Percentiles rank a stretch among this genome's conserved stretches.
Conservation (phyloP, 352 stramenopile species). For the Phytophthora quininea region DNA sequence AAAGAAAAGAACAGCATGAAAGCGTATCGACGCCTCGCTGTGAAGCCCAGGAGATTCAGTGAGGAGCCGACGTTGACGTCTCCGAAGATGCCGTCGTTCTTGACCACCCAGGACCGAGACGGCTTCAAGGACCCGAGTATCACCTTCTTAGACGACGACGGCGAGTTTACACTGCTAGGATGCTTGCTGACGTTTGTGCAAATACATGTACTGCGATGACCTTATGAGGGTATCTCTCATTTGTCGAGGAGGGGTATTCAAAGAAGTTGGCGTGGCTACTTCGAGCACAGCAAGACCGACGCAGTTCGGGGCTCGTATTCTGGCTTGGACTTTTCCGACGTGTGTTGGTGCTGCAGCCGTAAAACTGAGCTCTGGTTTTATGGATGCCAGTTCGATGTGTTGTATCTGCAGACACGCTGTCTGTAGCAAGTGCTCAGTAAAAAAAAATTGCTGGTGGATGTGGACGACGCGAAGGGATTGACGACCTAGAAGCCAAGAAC, state of each 20-base stretch:
- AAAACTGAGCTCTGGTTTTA: slow-evolving; percentile 16
- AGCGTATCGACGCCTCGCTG: slow-evolving; percentile 40
- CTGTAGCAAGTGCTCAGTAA: slow-evolving; percentile 49
- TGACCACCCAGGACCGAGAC: too few relatives aligned
- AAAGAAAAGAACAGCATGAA: slow-evolving; percentile 54
- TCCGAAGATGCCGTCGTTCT: slow-evolving; percentile 26
- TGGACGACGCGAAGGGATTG: slow-evolving; percentile 2
- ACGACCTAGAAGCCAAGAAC: too few relatives aligned
- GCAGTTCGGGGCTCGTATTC: not conserved
- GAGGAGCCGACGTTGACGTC: slow-evolving; percentile 33
- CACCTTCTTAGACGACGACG: too few relatives aligned
- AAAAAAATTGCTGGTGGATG: slow-evolving; percentile 58
- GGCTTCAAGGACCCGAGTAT: too few relatives aligned
- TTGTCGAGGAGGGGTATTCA: slow-evolving; percentile 49
- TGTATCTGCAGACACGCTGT: slow-evolving; percentile 51
- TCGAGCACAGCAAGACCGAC: slow-evolving; percentile 21
- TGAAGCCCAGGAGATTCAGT: slow-evolving; percentile 12
- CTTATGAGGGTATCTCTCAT: slow-evolving; percentile 16
- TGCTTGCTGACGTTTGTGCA: slow-evolving; percentile 31
- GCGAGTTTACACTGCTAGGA: slow-evolving; percentile 21
- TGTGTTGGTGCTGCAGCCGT: slow-evolving; percentile 23
- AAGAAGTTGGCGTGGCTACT: slow-evolving; percentile 56
- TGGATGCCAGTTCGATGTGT: slow-evolving; percentile 2
- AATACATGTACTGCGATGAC: slow-evolving; percentile 23
- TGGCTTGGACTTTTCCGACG: slow-evolving; percentile 6